phyloP scores from a whole-genome alignment of 225 moss, liverwort and hornwort genomes.

The Polytrichum formosum region DNA sequence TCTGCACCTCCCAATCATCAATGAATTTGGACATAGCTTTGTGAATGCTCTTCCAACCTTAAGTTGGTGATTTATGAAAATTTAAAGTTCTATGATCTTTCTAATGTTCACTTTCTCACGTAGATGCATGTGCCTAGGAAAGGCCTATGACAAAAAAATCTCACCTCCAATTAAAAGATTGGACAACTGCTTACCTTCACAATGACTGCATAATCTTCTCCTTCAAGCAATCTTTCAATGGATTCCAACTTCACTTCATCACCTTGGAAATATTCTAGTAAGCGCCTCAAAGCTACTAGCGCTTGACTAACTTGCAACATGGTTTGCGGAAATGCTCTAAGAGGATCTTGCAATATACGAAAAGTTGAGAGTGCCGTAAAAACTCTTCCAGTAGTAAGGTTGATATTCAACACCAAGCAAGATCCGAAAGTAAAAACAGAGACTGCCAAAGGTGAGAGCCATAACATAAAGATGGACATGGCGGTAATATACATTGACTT shows the following conservation, averaged over 20 bases:
- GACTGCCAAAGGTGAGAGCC: constrained; percentile 54
- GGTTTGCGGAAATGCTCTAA: constrained; percentile 55
- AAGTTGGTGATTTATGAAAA: too few relatives aligned
- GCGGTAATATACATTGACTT: constrained; percentile 11
- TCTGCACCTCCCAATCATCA: constrained; percentile 15
- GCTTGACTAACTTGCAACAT: constrained; percentile 57
- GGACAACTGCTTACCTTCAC: neutral
- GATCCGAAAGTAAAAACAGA: constrained; percentile 56
- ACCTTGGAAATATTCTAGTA: constrained; percentile 51
- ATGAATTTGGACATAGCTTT: too few relatives aligned
- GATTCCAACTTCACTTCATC: constrained; percentile 34
- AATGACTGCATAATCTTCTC: constrained; percentile 29
- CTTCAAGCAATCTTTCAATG: constrained; percentile 29
- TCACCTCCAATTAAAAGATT: neutral
- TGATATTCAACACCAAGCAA: constrained; percentile 44
- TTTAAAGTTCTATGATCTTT: too few relatives aligned
- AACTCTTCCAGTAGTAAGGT: constrained; percentile 49
- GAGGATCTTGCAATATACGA: constrained; percentile 58
- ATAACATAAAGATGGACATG: constrained; percentile 36
- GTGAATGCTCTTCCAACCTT: too few relatives aligned
- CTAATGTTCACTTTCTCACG: too few relatives aligned
- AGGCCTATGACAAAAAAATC: too few relatives aligned
- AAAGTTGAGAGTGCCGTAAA: constrained; percentile 60
- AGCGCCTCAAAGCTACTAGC: constrained; percentile 43
- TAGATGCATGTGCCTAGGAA: too few relatives aligned